Evolutionary conservation across 495 filamentous ascomycete species (phyloP).

Genomic region (Hyaloscypha finlandica): DNA sequence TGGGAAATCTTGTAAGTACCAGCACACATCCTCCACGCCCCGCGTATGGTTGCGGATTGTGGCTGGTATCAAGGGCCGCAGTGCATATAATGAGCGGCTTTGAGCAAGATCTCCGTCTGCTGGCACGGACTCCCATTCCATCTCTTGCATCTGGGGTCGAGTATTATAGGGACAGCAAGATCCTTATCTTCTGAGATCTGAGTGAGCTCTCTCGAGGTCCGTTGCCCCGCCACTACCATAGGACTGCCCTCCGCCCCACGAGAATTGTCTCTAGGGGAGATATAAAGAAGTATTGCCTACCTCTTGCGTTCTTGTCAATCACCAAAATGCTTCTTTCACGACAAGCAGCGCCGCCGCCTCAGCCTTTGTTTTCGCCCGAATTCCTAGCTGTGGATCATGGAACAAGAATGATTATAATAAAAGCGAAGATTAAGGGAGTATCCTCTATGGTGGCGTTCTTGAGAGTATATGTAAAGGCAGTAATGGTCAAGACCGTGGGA

Average conservation of each 20-base stretch:
- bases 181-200: background rate
- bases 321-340: background rate
- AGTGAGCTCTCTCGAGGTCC: background rate
- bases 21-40: too few species aligned
- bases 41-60: background rate
- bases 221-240: background rate
- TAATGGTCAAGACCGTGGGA: constrained; percentile 37
- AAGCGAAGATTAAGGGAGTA: background rate
- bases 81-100: background rate
- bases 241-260: background rate
- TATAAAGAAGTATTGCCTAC: background rate
- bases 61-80: background rate
- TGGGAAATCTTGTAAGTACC: background rate
- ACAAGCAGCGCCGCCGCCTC: background rate
- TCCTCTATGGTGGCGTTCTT: background rate
- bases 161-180: background rate
- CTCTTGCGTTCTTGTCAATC: background rate
- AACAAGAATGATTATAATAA: background rate
- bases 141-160: background rate
- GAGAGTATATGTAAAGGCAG: constrained; percentile 37
- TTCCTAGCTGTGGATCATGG: background rate
- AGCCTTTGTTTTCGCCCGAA: background rate
- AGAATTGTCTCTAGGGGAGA: background rate
- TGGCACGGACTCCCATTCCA: background rate
- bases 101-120: background rate